These are phyloP conservation scores for Suhomyces bokatorum DNA, from an alignment of 1,139 yeast genomes.

Conservation along the genomic window DNA sequence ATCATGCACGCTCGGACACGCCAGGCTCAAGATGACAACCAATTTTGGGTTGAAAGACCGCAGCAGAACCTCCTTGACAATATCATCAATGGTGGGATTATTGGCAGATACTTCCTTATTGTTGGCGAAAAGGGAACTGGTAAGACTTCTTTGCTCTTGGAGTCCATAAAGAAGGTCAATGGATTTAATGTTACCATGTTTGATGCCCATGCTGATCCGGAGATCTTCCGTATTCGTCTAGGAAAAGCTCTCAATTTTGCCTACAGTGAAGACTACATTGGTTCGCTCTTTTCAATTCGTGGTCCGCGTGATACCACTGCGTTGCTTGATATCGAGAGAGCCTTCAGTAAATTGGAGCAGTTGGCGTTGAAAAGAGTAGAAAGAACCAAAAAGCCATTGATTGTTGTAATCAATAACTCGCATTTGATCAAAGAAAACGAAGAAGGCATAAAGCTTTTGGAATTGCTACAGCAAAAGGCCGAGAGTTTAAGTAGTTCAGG, in stretches of 20 bases:
- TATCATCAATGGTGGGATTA: slow-evolving; percentile 59
- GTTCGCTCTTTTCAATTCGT: slow-evolving; percentile 75
- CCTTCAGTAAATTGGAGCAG: slow-evolving; percentile 72
- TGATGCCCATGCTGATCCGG: slow-evolving; percentile 88
- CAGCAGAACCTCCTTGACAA: slow-evolving; percentile 68
- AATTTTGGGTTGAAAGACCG: slow-evolving; percentile 66
- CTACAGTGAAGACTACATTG: slow-evolving; percentile 79
- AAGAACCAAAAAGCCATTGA: slow-evolving; percentile 50
- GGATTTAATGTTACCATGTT: slow-evolving; percentile 70
- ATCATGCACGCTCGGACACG: slow-evolving; percentile 50
- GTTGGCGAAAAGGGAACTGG: slow-evolving; percentile 91
- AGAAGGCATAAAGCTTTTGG: slow-evolving; percentile 70
- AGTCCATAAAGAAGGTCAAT: slow-evolving; percentile 63
- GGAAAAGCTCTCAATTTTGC: slow-evolving; percentile 77
- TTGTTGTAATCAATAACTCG: slow-evolving; percentile 70
- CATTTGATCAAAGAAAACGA: slow-evolving; percentile 75
- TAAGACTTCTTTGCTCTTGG: slow-evolving; percentile 70
- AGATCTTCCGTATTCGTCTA: slow-evolving; percentile 71
- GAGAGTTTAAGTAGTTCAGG: slow-evolving; percentile 78
- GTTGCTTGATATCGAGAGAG: slow-evolving; percentile 76
- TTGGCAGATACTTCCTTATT: slow-evolving; percentile 69
- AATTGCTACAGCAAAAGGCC: slow-evolving; percentile 79
- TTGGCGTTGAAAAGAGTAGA: slow-evolving; percentile 58
- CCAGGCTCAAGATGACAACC: slow-evolving; percentile 28
- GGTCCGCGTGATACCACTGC: slow-evolving; percentile 90